Conservation (phyloP, 2,329 filamentous ascomycete species). For the Pseudocercospora crystallina region DNA sequence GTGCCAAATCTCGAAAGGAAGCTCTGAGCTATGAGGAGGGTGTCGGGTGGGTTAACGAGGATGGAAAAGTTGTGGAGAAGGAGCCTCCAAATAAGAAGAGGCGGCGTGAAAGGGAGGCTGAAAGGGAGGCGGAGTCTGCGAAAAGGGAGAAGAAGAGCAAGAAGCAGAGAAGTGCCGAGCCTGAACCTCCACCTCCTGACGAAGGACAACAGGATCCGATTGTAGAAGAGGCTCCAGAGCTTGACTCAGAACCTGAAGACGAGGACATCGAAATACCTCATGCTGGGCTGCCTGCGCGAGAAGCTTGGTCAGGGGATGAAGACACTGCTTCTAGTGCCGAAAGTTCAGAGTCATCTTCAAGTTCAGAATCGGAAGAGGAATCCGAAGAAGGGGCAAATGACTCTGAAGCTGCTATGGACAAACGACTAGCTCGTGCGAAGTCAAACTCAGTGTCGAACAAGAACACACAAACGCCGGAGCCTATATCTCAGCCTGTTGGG, state of each 20-base stretch:
- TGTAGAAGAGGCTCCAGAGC: constrained; percentile 11
- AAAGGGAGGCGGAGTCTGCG: constrained; percentile 6
- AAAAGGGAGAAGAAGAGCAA: constrained; percentile 5
- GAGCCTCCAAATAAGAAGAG: constrained; percentile 33
- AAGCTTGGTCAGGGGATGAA: constrained; percentile 15
- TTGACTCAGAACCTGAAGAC: constrained; percentile 15
- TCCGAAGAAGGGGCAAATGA: constrained; percentile 10
- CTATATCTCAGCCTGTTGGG: constrained; percentile 10
- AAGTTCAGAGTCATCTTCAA: constrained; percentile 9
- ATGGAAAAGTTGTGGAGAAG: constrained; percentile 72
- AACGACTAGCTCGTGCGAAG: constrained; percentile 20
- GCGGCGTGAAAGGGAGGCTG: constrained; percentile 33
- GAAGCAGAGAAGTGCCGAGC: neutral
- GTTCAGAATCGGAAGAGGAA: constrained; percentile 5
- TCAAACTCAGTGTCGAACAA: constrained; percentile 22
- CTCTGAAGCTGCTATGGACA: constrained; percentile 16
- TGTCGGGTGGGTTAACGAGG: constrained; percentile 81
- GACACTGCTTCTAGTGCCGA: constrained; percentile 6
- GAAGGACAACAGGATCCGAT: constrained; percentile 3
- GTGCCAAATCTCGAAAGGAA: constrained; percentile 45
- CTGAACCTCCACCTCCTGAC: neutral
- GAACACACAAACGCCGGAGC: constrained; percentile 12
- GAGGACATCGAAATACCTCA: constrained; percentile 14
- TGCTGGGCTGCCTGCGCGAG: constrained; percentile 9
- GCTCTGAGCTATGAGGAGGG: constrained; percentile 70